These are phyloP conservation scores for Decorospora gaudefroyi DNA, from an alignment of 2,329 filamentous ascomycete genomes.

Conservation along the genomic window DNA sequence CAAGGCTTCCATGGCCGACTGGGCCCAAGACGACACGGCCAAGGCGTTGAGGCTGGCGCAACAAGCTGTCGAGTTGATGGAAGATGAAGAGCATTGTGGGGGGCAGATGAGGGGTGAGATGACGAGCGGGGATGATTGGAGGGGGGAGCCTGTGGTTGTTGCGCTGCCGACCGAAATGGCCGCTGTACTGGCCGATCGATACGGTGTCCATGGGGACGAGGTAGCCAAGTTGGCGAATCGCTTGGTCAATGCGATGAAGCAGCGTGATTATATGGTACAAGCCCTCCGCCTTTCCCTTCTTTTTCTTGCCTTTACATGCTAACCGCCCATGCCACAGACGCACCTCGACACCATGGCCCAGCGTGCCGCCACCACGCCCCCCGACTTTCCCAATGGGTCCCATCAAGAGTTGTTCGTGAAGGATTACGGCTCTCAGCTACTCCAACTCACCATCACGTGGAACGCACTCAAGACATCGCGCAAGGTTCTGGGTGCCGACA, in stretches of 20 bases:
- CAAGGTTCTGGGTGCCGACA: slow-evolving; percentile 47
- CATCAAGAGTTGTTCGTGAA: slow-evolving; percentile 4
- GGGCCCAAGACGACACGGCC: slow-evolving; percentile 45
- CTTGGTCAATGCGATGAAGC: slow-evolving; percentile 44
- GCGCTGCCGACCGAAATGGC: slow-evolving; percentile 52
- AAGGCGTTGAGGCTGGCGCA: slow-evolving; percentile 49
- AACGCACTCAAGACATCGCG: slow-evolving; percentile 52
- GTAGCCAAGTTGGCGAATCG: slow-evolving; percentile 49
- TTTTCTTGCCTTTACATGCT: neutral
- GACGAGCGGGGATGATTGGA: slow-evolving; percentile 34
- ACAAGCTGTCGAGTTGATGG: slow-evolving; percentile 49
- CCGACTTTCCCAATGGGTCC: slow-evolving; percentile 14
- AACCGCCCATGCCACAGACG: slow-evolving; percentile 5
- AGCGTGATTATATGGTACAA: slow-evolving; percentile 29
- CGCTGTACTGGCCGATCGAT: slow-evolving; percentile 47
- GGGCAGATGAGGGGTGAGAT: slow-evolving; percentile 12
- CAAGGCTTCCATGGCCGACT: slow-evolving; percentile 41
- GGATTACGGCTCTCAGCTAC: slow-evolving; percentile 28
- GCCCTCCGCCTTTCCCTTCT: neutral
- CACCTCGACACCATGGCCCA: slow-evolving; percentile 12
- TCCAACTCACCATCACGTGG: slow-evolving; percentile 47
- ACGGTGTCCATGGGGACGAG: slow-evolving; percentile 46
- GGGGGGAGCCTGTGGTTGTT: slow-evolving; percentile 45
- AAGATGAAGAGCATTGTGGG: slow-evolving; percentile 48
- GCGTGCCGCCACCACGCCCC: slow-evolving; percentile 4